Base-by-base conservation (phyloP, 225 moss, liverwort and hornwort species). In the Physcomitrellopsis africana region DNA sequence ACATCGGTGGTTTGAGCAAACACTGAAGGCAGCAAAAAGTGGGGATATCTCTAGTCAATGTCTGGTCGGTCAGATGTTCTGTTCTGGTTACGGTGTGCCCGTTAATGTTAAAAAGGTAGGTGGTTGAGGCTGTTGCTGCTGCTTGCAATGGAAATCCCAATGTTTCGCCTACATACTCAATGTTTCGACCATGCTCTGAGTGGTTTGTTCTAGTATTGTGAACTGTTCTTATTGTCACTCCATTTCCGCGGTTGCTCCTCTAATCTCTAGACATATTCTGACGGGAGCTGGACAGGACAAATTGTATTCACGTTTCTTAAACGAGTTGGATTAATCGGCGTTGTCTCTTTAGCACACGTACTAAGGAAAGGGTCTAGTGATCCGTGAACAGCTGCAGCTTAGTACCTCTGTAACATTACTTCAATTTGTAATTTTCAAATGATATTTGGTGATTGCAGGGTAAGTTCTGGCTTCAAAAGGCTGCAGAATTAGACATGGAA, bases 61-160 rank as follows among this genome's bases (percentile, higher is more conserved):
- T 73, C 84, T 99, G 29, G 99, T 99, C 23, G 99, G 99, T n/a
- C 95, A 99, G 79, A 95, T 99, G 95, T 95, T 90, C 64, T 99
- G 90, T 68, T 87, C 91, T 18, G 99, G 99, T 51, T 95, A 99
- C 67, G 95, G 95, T 29, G 93, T 93, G 68, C 62, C 93, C 69
- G 79, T 79, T 58, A 94, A 95, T 60, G 51, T 84, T n/a, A 93
- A 89, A 71, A 89, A 95, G 92, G 99, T 99, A 76, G 10, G 44
- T 13, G 68, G 45, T 14, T 9, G 0, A 60, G 26, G 44, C 2
- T 49, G 51, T 10, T 17, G 27, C 1, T 57, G 10, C 11, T 22
- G 5, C 52, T 55, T 58, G 15, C 37, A 20, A 43, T 63, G 11
- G 41, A 11, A 41, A 57, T 12, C 51, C 64, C 57, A 51, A 70